phyloP scores from a whole-genome alignment of 2,329 filamentous ascomycete genomes.

The Ophiostoma australiae region DNA sequence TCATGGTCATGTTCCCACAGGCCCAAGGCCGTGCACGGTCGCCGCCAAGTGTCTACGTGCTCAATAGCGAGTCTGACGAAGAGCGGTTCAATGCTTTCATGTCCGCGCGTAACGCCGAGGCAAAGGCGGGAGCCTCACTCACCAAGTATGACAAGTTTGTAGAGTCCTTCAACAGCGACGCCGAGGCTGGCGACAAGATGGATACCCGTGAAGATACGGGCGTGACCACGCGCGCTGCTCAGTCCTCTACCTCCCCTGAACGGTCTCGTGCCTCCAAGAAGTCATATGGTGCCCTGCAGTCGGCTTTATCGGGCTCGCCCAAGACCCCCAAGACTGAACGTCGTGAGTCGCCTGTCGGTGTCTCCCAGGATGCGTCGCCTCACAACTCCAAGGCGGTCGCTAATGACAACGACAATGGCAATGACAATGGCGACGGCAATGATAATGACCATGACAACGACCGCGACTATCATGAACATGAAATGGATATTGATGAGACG shows the following conservation, averaged over 20 bases:
- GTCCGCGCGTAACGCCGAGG: slow-evolving; percentile 18
- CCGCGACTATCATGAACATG: not conserved
- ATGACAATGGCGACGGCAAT: not conserved
- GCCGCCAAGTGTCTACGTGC: slow-evolving; percentile 22
- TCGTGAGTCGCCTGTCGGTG: slow-evolving; percentile 6
- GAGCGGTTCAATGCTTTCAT: slow-evolving; percentile 22
- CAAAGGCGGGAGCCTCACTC: slow-evolving; percentile 17
- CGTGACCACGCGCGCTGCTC: not conserved
- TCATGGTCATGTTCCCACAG: slow-evolving; percentile 25
- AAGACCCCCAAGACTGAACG: slow-evolving; percentile 15
- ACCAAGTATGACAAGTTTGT: slow-evolving; percentile 16
- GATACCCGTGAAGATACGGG: not conserved
- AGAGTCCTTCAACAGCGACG: not conserved
- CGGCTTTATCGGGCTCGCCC: not conserved
- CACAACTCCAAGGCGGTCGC: not conserved
- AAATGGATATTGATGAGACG: slow-evolving; percentile 18
- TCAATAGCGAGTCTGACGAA: slow-evolving; percentile 22
- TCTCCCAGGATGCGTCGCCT: not conserved
- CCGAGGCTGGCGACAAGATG: slow-evolving; percentile 1
- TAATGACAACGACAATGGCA: not conserved
- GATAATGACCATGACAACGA: not conserved
- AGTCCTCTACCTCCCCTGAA: not conserved
- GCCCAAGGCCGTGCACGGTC: slow-evolving; percentile 22
- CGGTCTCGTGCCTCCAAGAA: not conserved
- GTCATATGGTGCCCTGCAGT: not conserved